phyloP scores from a whole-genome alignment of 768 basidiomycete species.

The Exidia glandulosa region DNA sequence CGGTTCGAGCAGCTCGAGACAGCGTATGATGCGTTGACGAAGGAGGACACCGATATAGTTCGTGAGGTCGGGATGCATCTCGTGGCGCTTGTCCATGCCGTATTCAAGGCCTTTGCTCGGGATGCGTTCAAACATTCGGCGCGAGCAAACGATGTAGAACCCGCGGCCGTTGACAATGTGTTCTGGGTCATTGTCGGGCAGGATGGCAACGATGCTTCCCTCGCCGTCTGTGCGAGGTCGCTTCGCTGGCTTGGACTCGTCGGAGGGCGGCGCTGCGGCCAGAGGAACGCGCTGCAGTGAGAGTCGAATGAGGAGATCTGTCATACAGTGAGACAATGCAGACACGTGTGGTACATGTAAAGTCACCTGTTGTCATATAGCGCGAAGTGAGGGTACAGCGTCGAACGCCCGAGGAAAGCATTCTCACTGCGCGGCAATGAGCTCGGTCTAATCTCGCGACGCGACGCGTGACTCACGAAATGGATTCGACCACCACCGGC shows the following conservation, averaged over 20 bases:
- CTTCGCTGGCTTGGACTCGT: not conserved
- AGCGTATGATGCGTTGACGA: not conserved
- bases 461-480: too few species aligned
- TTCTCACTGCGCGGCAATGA: too few species aligned
- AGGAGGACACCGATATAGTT: not conserved
- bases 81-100: not conserved
- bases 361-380: too few species aligned
- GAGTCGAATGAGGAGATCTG: not conserved
- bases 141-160: not conserved
- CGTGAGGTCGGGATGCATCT: not conserved
- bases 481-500: too few species aligned
- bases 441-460: too few species aligned
- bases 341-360: too few species aligned
- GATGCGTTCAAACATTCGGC: not conserved
- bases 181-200: not conserved
- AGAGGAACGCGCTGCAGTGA: not conserved
- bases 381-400: too few species aligned
- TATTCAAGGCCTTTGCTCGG: not conserved
- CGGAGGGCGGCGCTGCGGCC: not conserved
- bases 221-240: not conserved
- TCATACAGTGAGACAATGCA: too few species aligned
- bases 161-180: not conserved
- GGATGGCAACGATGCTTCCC: not conserved
- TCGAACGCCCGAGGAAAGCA: too few species aligned
- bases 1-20: not conserved